These are phyloP conservation scores for Leptographium procerum DNA, from an alignment of 2,329 filamentous ascomycete genomes.

Conservation along the genomic window DNA sequence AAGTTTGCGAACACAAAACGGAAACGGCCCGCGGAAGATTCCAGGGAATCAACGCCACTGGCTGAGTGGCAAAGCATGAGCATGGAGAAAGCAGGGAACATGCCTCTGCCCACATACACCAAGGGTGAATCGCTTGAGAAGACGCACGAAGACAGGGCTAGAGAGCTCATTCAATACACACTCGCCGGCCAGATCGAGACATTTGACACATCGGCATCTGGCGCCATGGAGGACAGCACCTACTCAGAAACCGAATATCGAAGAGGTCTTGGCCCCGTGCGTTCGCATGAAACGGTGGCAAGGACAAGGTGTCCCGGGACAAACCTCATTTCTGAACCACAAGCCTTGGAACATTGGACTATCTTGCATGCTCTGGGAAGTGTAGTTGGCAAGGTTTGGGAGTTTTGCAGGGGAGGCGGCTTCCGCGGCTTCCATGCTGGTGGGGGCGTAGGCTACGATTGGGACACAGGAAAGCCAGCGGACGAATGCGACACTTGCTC, in stretches of 20 bases:
- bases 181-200: slow-evolving; percentile 44
- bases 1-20: slow-evolving; percentile 27
- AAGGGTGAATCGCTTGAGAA: neutral
- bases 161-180: slow-evolving; percentile 27
- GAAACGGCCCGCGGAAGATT: slow-evolving; percentile 25
- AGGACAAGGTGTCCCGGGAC: slow-evolving; percentile 14
- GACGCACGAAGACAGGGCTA: neutral
- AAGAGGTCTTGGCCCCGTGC: slow-evolving; percentile 37
- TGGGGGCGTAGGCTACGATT: slow-evolving; percentile 58
- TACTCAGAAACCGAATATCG: slow-evolving; percentile 48
- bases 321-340: slow-evolving; percentile 10
- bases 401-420: slow-evolving; percentile 64
- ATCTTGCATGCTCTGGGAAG: slow-evolving; percentile 53
- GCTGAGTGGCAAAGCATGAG: slow-evolving; percentile 21
- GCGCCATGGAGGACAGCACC: slow-evolving; percentile 38
- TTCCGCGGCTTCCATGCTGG: slow-evolving; percentile 84
- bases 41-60: slow-evolving; percentile 22
- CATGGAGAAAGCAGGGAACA: slow-evolving; percentile 17
- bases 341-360: slow-evolving; percentile 3
- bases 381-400: slow-evolving; percentile 68
- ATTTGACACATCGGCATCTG: slow-evolving; percentile 21
- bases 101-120: neutral
- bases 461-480: slow-evolving; percentile 14
- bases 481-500: neutral
- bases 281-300: neutral